These are phyloP conservation scores for Fusarium dlaminii DNA, from an alignment of 2,329 filamentous ascomycete species.

Conservation along the genomic window DNA sequence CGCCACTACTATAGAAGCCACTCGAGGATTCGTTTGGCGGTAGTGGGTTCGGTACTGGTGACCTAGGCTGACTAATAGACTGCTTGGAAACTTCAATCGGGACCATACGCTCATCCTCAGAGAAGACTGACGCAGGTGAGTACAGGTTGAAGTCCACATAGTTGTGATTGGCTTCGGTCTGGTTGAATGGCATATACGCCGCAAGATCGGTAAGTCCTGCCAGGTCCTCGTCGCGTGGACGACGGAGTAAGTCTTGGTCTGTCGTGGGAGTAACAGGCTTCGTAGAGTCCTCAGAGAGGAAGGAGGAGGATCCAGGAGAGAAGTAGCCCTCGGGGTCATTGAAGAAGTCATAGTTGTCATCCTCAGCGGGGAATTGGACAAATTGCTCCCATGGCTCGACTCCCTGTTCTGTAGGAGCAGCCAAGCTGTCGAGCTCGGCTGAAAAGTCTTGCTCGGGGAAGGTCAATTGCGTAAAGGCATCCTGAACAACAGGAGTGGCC, in stretches of 20 bases:
- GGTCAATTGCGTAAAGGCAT: constrained; percentile 15
- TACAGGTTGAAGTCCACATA: constrained; percentile 67
- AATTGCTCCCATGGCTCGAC: constrained; percentile 57
- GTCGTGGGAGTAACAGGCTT: constrained; percentile 42
- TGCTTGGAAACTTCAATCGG: constrained; percentile 40
- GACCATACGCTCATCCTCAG: constrained; percentile 59
- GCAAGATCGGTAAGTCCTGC: constrained; percentile 13
- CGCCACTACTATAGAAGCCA: constrained; percentile 1
- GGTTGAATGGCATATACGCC: constrained; percentile 37
- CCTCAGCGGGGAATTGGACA: constrained; percentile 53
- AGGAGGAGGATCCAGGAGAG: constrained; percentile 49
- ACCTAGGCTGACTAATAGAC: constrained; percentile 26
- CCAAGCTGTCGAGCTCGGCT: constrained; percentile 34
- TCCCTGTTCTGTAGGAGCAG: constrained; percentile 17
- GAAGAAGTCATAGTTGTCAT: constrained; percentile 58
- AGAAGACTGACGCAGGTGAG: constrained; percentile 59
- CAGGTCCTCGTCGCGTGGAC: neutral
- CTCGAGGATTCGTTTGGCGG: constrained; percentile 20
- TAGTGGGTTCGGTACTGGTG: constrained; percentile 16
- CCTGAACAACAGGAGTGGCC: constrained; percentile 8
- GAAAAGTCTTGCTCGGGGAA: constrained; percentile 36
- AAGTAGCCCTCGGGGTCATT: constrained; percentile 54
- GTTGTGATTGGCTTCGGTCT: constrained; percentile 43
- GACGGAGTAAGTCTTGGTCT: constrained; percentile 29
- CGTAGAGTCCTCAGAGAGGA: constrained; percentile 41